These are phyloP conservation scores for Euphorbia pulcherrima DNA, from an alignment of 345 rosid genomes.

Conservation along the genomic window DNA sequence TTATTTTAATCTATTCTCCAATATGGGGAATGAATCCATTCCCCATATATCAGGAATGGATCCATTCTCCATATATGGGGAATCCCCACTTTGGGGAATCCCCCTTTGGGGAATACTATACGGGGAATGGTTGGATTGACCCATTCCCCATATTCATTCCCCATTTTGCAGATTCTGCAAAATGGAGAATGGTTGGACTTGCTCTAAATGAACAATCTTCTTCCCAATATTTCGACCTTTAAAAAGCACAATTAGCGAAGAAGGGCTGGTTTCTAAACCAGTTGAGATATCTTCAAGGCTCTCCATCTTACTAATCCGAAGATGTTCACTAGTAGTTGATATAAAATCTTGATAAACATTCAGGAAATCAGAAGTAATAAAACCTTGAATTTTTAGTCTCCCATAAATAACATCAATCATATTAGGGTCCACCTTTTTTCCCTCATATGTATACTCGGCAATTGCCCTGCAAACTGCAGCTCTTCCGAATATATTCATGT, in stretches of 20 bases:
- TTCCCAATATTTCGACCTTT: constrained; percentile 38
- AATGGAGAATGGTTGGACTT: too few relatives aligned
- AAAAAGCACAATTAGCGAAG: constrained; percentile 42
- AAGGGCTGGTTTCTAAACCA: constrained; percentile 48
- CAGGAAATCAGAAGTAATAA: constrained; percentile 33
- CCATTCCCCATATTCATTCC: too few relatives aligned
- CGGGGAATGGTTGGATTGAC: too few relatives aligned
- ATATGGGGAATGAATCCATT: too few relatives aligned
- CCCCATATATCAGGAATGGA: too few relatives aligned
- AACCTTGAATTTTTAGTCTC: constrained; percentile 51
- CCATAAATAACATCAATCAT: constrained; percentile 44
- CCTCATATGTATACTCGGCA: constrained; percentile 33
- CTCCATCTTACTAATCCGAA: constrained; percentile 23
- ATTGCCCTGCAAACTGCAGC: constrained; percentile 50
- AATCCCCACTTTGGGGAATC: too few relatives aligned
- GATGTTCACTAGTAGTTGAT: constrained; percentile 37
- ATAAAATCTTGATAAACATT: constrained; percentile 32
- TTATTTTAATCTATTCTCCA: too few relatives aligned
- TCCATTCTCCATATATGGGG: too few relatives aligned
- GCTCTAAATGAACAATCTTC: constrained; percentile 37
- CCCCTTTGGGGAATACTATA: too few relatives aligned
- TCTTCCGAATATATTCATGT: constrained; percentile 48
- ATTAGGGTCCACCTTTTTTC: constrained; percentile 34
- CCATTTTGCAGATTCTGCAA: too few relatives aligned
- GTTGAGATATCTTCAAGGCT: constrained; percentile 43